phyloP scores from a whole-genome alignment of 1,139 yeast genomes.

The Protomyces pachydermus region DNA sequence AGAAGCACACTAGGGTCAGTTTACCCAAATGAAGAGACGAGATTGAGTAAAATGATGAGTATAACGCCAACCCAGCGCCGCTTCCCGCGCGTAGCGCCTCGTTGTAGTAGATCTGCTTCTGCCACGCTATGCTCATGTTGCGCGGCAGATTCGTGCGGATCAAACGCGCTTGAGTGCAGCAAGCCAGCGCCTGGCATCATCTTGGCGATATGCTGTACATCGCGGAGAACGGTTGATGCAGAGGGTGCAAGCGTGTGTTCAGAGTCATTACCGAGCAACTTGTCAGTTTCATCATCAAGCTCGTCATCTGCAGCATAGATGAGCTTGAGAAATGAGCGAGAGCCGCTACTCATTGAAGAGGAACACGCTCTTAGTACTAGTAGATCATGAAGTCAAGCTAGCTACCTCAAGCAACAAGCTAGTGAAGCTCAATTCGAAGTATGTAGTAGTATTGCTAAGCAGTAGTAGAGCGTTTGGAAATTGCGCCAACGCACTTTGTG shows the following conservation, averaged over 20 bases:
- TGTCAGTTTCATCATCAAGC: not conserved
- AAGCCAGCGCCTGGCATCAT: not conserved
- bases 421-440: not conserved
- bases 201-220: not conserved
- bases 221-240: not conserved
- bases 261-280: not conserved
- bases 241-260: not conserved
- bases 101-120: not conserved
- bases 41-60: conserved; percentile 38
- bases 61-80: conserved; percentile 41
- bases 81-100: conserved; percentile 28
- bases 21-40: conserved; percentile 37
- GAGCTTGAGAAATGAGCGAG: not conserved
- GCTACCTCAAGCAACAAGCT: not conserved
- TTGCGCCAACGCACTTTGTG: too few species aligned
- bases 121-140: not conserved
- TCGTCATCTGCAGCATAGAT: not conserved
- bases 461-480: not conserved
- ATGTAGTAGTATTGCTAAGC: not conserved
- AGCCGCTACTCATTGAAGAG: not conserved
- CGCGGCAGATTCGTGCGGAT: not conserved
- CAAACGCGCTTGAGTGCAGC: not conserved
- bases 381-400: not conserved
- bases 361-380: not conserved
- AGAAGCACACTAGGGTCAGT: conserved; percentile 33